Evolutionary conservation across 306 rosid genomes (phyloP).

Genomic region (Citrullus amarus): DNA sequence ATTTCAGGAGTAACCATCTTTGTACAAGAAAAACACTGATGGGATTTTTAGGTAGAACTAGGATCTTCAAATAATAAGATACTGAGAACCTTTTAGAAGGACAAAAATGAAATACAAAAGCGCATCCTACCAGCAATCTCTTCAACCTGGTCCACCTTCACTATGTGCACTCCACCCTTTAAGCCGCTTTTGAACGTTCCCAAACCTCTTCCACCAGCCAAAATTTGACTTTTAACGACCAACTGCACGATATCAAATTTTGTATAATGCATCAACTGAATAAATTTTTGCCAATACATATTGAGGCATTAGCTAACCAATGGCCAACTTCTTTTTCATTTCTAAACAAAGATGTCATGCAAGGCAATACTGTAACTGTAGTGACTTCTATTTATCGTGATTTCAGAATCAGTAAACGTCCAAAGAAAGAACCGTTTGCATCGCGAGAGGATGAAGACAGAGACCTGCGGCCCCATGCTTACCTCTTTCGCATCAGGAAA

Average conservation of each 20-base stretch:
- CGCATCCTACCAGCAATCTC: constrained; percentile 66
- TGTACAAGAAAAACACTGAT: neutral
- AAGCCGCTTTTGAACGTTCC: constrained; percentile 91
- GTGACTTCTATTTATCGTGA: neutral
- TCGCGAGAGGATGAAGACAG: neutral
- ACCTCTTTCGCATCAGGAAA: constrained; percentile 58
- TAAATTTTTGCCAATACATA: neutral
- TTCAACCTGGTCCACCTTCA: constrained; percentile 68
- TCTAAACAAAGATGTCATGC: neutral
- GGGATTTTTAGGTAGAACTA: neutral
- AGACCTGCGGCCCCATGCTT: neutral
- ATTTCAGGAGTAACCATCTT: neutral
- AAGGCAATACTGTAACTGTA: neutral
- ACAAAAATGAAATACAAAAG: neutral
- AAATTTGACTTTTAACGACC: constrained; percentile 65
- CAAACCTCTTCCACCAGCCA: constrained; percentile 97
- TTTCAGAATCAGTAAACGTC: neutral
- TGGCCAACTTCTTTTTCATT: neutral
- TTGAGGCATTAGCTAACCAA: neutral
- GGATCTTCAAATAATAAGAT: neutral
- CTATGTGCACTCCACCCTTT: constrained; percentile 95
- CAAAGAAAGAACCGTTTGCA: neutral
- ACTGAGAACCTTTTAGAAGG: neutral
- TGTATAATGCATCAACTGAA: constrained; percentile 4
- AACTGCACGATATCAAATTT: constrained; percentile 31